Percentiles rank a stretch among this genome's conserved stretches.
Conservation (phyloP, 495 filamentous ascomycete species). For the Bathelium albidoporum region DNA sequence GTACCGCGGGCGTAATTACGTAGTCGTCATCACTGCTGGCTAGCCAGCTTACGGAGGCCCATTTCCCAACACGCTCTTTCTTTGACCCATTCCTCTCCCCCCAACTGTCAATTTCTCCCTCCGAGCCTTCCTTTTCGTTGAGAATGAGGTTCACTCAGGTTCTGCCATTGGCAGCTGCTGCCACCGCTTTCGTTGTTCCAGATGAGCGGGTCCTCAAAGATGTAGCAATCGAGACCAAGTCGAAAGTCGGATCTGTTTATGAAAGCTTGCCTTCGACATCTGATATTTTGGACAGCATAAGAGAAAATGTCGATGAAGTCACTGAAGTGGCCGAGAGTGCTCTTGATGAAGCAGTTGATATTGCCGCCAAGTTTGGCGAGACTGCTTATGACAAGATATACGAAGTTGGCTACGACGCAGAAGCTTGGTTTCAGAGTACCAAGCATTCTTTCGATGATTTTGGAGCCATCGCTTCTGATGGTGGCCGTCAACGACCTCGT, state of each 20-base stretch:
- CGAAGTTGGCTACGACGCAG: constrained; percentile 32
- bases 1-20: background rate
- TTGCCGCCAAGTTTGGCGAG: constrained; percentile 27
- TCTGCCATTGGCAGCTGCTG: constrained; percentile 43
- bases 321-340: constrained; percentile 29
- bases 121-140: background rate
- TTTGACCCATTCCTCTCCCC: background rate
- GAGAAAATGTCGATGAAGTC: constrained; percentile 1
- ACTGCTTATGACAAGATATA: constrained; percentile 30
- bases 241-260: background rate
- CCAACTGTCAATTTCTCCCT: too few relatives aligned
- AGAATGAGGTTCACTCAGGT: constrained; percentile 43
- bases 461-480: constrained; percentile 19
- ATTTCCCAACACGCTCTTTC: background rate
- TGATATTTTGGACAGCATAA: background rate
- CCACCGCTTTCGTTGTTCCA: constrained; percentile 51
- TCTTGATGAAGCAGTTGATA: constrained; percentile 38
- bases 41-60: background rate
- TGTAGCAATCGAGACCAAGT: constrained; percentile 32
- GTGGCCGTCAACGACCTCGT: constrained; percentile 21
- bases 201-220: constrained; percentile 39
- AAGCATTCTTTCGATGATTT: constrained; percentile 22
- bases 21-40: constrained; percentile 5
- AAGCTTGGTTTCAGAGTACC: constrained; percentile 34
- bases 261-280: background rate